These are phyloP conservation scores for Eleusine coracana DNA, from an alignment of 176 grass and related monocot genomes.

Conservation along the genomic window DNA sequence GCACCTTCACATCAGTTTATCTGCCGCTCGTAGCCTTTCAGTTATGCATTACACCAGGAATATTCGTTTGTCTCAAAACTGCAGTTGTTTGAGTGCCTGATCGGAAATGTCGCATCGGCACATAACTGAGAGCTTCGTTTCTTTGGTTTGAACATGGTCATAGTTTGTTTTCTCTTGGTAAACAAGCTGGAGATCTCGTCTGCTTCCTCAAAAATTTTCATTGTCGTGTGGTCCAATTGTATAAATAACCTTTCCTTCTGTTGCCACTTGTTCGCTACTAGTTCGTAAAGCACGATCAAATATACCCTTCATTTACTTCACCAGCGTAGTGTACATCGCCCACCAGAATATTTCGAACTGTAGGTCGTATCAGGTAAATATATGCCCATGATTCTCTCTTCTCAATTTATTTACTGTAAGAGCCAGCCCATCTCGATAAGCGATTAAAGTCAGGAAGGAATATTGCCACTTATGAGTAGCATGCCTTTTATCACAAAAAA, in stretches of 20 bases:
- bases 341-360: conserved; percentile 7
- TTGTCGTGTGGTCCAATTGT: background rate
- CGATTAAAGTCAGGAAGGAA: conserved; percentile 30
- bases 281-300: conserved; percentile 21
- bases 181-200: background rate
- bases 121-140: background rate
- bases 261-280: background rate
- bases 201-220: background rate
- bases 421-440: conserved; percentile 26
- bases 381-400: background rate
- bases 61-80: conserved; percentile 11
- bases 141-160: background rate
- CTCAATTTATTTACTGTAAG: conserved; percentile 26
- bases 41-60: conserved; percentile 36
- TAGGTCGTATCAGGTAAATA: conserved; percentile 22
- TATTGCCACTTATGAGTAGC: conserved; percentile 16
- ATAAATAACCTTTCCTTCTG: background rate
- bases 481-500: background rate
- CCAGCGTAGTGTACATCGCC: conserved; percentile 46
- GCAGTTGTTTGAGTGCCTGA: background rate
- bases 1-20: conserved; percentile 38
- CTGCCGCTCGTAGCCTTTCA: conserved; percentile 10
- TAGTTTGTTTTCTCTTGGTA: too few relatives aligned
- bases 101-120: background rate
- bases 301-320: conserved; percentile 38